A percentile compares a stretch with the other conserved stretches of the same genome.
Conservation (phyloP, 495 filamentous ascomycete species). For the Neurospora sp. region DNA sequence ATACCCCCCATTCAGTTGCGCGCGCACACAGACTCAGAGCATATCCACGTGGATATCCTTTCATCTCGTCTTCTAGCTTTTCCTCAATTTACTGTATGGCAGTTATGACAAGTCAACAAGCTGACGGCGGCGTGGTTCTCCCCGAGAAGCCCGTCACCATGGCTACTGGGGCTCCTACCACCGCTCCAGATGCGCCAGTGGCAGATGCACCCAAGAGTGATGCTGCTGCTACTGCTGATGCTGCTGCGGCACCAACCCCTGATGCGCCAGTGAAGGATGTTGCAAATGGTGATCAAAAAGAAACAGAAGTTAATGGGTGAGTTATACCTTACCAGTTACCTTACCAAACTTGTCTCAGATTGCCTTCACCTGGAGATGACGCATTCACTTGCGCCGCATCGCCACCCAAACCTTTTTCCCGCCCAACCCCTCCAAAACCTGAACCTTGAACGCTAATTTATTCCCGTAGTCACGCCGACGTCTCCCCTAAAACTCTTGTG, state of each 20-base stretch:
- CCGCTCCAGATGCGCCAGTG: background rate
- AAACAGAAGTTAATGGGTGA: conserved; percentile 22
- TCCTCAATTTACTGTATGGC: conserved; percentile 30
- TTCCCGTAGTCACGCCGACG: background rate
- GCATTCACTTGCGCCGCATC: background rate
- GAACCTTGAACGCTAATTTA: background rate
- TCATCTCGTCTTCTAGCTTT: conserved; percentile 19
- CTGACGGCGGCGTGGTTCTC: conserved; percentile 30
- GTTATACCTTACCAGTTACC: conserved; percentile 2
- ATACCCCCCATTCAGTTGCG: background rate
- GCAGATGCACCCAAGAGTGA: background rate
- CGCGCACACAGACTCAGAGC: background rate
- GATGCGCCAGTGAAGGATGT: conserved; percentile 29
- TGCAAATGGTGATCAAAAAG: conserved; percentile 9
- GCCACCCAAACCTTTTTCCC: background rate
- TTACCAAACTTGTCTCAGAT: background rate
- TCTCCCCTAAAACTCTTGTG: background rate
- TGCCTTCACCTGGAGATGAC: background rate
- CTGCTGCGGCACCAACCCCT: background rate
- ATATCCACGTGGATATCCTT: conserved; percentile 6
- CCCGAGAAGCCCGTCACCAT: conserved; percentile 40
- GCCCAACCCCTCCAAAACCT: background rate
- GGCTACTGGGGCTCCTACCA: conserved; percentile 17
- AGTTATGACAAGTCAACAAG: conserved; percentile 45
- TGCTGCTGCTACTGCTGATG: background rate